Conservation (phyloP, 179 eudicot species). For the Sideroxylon spinosum region DNA sequence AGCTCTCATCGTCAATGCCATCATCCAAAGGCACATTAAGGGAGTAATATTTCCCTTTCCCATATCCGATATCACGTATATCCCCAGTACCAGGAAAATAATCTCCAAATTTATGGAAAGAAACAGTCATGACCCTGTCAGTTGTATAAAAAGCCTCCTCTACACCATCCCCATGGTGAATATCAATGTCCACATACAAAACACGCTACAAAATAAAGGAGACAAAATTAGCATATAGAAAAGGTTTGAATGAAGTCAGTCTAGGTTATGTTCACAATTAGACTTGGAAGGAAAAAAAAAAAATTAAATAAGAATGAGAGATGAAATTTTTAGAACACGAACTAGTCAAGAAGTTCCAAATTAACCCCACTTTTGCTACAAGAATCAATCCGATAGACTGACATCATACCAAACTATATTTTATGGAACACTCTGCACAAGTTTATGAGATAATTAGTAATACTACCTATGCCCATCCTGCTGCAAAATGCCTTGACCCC, state of each 20-base stretch:
- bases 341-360: no score
- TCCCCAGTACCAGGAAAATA: conserved; percentile 91
- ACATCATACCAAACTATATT: neutral
- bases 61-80: conserved; percentile 65
- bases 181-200: conserved; percentile 80
- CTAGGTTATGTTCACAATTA: neutral
- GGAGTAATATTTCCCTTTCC: conserved; percentile 72
- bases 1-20: conserved; percentile 88
- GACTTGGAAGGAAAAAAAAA: neutral
- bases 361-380: no score
- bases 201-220: conserved; percentile 52
- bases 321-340: neutral
- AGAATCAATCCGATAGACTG: no score
- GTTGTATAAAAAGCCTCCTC: conserved; percentile 86
- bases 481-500: no score
- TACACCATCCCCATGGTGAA: conserved; percentile 86
- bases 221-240: neutral
- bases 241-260: neutral
- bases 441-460: neutral
- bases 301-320: neutral
- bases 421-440: neutral
- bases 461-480: no score
- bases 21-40: conserved; percentile 82
- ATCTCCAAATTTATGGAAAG: conserved; percentile 85
- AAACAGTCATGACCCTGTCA: conserved; percentile 86